Evolutionary conservation across 1,284 basidiomycete genomes (phyloP).

Genomic region (Pisolithus thermaeus): DNA sequence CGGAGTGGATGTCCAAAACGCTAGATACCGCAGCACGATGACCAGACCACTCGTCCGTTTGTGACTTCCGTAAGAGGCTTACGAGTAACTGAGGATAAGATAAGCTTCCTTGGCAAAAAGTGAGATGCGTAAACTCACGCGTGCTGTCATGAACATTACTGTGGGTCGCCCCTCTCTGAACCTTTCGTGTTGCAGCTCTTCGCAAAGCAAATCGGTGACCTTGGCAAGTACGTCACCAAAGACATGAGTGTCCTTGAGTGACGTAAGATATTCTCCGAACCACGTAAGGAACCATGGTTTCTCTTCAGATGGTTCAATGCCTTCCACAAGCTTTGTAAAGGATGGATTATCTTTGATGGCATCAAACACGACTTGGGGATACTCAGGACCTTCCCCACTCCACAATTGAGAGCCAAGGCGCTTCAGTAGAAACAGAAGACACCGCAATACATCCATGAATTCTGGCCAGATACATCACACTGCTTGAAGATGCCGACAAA

Average conservation of each 20-base stretch:
- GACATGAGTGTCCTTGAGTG: conserved; percentile 42
- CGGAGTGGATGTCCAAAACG: conserved; percentile 52
- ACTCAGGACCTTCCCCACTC: conserved; percentile 60
- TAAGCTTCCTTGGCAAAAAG: conserved; percentile 11
- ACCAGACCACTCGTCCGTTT: conserved; percentile 27
- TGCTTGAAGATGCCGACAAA: not conserved
- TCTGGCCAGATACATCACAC: conserved; percentile 37
- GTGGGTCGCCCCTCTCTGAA: conserved; percentile 53
- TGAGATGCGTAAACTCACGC: conserved; percentile 42
- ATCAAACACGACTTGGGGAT: conserved; percentile 72
- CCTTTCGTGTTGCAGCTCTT: conserved; percentile 72
- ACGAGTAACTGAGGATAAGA: conserved; percentile 20
- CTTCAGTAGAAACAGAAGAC: conserved; percentile 49
- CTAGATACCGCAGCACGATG: conserved; percentile 31
- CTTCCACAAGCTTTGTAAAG: conserved; percentile 48
- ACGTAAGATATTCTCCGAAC: conserved; percentile 54
- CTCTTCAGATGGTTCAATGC: conserved; percentile 28
- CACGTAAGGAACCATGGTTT: conserved; percentile 46
- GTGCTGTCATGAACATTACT: conserved; percentile 53
- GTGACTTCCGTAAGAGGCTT: conserved; percentile 27
- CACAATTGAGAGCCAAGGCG: conserved; percentile 54
- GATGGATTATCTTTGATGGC: conserved; percentile 75
- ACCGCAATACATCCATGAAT: conserved; percentile 58
- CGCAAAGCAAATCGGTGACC: conserved; percentile 65
- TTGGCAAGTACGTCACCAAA: conserved; percentile 69